These are phyloP conservation scores for Scutellaria barbata DNA, from an alignment of 257 asterid genomes.

Conservation along the genomic window DNA sequence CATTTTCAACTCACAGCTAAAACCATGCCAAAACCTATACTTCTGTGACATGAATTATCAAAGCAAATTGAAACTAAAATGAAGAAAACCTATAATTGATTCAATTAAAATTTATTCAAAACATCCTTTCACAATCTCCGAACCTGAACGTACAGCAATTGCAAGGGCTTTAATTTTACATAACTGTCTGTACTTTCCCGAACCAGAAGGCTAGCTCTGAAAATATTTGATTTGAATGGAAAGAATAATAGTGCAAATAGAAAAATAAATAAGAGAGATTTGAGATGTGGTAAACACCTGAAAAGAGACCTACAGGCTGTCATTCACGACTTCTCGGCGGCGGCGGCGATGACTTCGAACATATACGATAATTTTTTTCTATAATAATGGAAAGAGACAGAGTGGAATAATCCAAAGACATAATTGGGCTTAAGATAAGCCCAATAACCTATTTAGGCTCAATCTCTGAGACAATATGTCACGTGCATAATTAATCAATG, in stretches of 20 bases:
- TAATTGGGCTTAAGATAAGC: not conserved
- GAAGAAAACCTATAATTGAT: not conserved
- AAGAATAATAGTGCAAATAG: not conserved
- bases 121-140: not conserved
- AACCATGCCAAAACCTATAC: conserved; percentile 39
- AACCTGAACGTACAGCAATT: conserved; percentile 46
- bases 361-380: not conserved
- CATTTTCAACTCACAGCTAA: conserved; percentile 44
- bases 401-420: not conserved
- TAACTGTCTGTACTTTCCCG: conserved; percentile 33
- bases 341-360: not conserved
- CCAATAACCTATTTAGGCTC: not conserved
- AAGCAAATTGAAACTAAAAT: not conserved
- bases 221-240: conserved; percentile 5
- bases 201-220: conserved; percentile 49
- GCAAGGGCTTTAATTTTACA: conserved; percentile 38
- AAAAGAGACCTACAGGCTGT: conserved; percentile 42
- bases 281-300: conserved; percentile 38
- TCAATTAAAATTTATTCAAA: not conserved
- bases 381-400: not conserved
- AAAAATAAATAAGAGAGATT: not conserved
- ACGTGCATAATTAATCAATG: no score
- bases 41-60: conserved; percentile 40
- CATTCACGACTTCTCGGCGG: conserved; percentile 44
- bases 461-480: not conserved